Evolutionary conservation across 73 alveolate species (phyloP).

Genomic region (Tetrahymena elliotti): DNA sequence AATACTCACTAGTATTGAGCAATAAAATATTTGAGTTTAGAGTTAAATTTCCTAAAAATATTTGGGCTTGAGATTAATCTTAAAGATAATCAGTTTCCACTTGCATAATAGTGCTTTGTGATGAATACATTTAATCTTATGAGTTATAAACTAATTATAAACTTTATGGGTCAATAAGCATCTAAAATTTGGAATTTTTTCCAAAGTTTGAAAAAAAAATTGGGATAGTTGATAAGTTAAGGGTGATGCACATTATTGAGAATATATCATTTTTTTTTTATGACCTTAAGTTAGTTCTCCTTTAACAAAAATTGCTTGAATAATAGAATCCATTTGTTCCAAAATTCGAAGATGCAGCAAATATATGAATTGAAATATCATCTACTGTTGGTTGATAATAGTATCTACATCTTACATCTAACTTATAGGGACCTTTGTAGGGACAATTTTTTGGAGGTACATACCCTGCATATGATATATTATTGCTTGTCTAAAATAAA

Average conservation of each 20-base stretch:
- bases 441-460: background rate
- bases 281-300: background rate
- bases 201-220: background rate
- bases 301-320: background rate
- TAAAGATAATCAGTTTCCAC: background rate
- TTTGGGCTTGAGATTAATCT: background rate
- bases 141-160: background rate
- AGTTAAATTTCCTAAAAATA: background rate
- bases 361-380: background rate
- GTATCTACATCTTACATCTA: background rate
- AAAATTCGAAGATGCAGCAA: background rate
- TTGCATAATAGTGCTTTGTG: background rate
- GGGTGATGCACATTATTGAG: background rate
- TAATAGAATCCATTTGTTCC: background rate
- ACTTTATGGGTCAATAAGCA: background rate
- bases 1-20: background rate
- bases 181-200: background rate
- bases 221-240: background rate
- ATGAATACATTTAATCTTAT: background rate
- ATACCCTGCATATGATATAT: background rate
- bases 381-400: background rate
- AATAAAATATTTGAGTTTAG: background rate
- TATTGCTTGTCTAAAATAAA: background rate
- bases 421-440: background rate
- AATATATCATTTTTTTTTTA: background rate